phyloP scores from a whole-genome alignment of 192 early-diverging fungal species.

The Dispira simplex region DNA sequence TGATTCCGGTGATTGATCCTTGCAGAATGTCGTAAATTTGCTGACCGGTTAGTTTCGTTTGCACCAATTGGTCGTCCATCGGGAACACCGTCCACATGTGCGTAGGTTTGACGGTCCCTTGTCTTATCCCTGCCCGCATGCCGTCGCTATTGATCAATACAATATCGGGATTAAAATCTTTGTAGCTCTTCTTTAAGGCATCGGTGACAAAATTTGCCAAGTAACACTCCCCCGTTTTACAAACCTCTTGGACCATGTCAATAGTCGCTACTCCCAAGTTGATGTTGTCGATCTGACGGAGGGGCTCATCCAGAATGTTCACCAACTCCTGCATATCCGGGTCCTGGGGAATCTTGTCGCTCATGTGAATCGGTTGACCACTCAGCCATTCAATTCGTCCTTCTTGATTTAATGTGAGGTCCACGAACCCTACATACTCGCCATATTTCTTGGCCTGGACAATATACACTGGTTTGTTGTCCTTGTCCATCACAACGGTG shows the following conservation, averaged over 20 bases:
- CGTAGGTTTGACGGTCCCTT: slow-evolving; percentile 36
- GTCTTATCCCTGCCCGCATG: slow-evolving; percentile 32
- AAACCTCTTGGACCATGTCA: slow-evolving; percentile 23
- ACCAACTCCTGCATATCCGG: slow-evolving; percentile 21
- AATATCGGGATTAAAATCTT: slow-evolving; percentile 16
- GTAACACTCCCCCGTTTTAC: slow-evolving; percentile 32
- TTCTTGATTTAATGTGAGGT: slow-evolving; percentile 39
- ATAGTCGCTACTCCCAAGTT: slow-evolving; percentile 28
- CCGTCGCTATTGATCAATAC: slow-evolving; percentile 46
- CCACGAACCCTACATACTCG: slow-evolving; percentile 43
- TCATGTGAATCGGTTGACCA: slow-evolving; percentile 41
- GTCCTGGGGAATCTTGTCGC: slow-evolving; percentile 32
- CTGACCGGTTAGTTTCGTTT: slow-evolving; percentile 29
- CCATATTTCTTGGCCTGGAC: slow-evolving; percentile 53
- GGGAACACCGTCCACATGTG: slow-evolving; percentile 40
- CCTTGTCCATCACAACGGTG: slow-evolving; percentile 39
- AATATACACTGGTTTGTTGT: slow-evolving; percentile 44
- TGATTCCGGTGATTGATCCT: slow-evolving; percentile 18
- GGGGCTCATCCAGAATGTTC: slow-evolving; percentile 21
- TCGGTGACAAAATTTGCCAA: slow-evolving; percentile 51
- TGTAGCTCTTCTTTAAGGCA: slow-evolving; percentile 30
- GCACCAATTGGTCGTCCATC: slow-evolving; percentile 41
- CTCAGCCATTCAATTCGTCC: slow-evolving; percentile 32
- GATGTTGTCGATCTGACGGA: slow-evolving; percentile 22
- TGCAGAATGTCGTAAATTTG: slow-evolving; percentile 33